These are phyloP conservation scores for Elsinoe australis DNA, from an alignment of 2,329 filamentous ascomycete species.

Conservation along the genomic window DNA sequence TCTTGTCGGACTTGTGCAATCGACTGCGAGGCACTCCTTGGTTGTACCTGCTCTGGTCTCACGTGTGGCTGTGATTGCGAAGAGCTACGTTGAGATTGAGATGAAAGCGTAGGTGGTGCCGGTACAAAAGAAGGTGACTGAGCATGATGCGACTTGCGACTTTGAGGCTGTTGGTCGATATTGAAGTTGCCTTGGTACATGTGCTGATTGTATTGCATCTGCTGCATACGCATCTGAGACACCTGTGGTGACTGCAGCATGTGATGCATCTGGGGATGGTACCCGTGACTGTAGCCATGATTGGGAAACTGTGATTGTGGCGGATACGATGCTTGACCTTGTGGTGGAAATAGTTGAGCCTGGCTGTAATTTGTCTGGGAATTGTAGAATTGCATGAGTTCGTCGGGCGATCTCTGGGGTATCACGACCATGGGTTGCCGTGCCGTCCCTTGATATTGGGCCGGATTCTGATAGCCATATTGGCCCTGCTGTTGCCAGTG, in stretches of 20 bases:
- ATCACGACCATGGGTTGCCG: conserved; percentile 13
- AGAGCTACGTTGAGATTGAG: neutral
- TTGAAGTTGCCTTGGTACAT: conserved; percentile 1
- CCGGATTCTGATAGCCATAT: conserved; percentile 1
- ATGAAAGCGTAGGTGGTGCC: conserved; percentile 1
- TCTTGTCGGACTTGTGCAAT: neutral
- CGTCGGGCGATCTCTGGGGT: conserved; percentile 9
- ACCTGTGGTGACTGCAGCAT: neutral
- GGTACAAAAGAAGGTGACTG: conserved; percentile 13
- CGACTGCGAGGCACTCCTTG: neutral
- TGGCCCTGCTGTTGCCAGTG: conserved; percentile 10
- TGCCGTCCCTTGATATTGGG: neutral
- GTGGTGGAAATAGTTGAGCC: neutral
- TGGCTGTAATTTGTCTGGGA: neutral
- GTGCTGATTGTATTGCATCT: conserved; percentile 12
- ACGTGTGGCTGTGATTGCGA: neutral
- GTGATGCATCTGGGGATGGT: conserved; percentile 5
- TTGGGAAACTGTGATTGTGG: neutral
- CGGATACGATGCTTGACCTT: conserved; percentile 7
- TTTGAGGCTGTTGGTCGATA: no score
- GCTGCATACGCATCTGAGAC: conserved; percentile 9
- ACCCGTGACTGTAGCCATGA: neutral
- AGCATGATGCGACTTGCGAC: neutral
- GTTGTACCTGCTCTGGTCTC: no score
- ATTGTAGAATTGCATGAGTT: conserved; percentile 2